Conservation (phyloP, 352 stramenopile genomes). For the Phytophthora crassamura region DNA sequence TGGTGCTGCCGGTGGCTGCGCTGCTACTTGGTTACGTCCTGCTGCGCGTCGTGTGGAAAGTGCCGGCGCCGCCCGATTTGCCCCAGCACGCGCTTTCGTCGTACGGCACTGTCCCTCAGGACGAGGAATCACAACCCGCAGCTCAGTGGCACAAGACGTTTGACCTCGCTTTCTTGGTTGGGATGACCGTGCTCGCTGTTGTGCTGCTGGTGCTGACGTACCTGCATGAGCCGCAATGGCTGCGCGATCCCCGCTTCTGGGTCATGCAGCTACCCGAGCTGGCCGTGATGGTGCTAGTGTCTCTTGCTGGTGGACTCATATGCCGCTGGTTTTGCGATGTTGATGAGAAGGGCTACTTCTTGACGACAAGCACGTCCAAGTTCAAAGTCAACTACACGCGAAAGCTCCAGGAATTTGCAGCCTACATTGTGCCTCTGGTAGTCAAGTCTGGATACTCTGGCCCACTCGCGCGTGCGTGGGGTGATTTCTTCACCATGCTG, state of each 20-base stretch:
- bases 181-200: constrained; percentile 56
- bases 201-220: constrained; percentile 67
- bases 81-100: constrained; percentile 41
- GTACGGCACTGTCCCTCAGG: constrained; percentile 38
- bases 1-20: constrained; percentile 49
- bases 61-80: constrained; percentile 37
- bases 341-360: constrained; percentile 84
- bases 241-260: constrained; percentile 62
- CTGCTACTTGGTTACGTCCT: constrained; percentile 68
- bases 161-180: constrained; percentile 66
- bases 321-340: constrained; percentile 84
- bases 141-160: constrained; percentile 64
- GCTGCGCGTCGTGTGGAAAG: constrained; percentile 70
- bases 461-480: constrained; percentile 75
- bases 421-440: constrained; percentile 83
- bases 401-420: constrained; percentile 87
- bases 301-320: constrained; percentile 70
- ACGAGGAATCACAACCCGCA: constrained; percentile 41
- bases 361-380: constrained; percentile 81
- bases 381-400: constrained; percentile 93
- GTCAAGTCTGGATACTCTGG: constrained; percentile 71
- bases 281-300: constrained; percentile 76
- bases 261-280: constrained; percentile 72
- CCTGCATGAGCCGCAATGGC: constrained; percentile 61
- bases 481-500: constrained; percentile 84